These are phyloP conservation scores for Eremomyces bilateralis DNA, from an alignment of 495 filamentous ascomycete genomes.

Conservation along the genomic window DNA sequence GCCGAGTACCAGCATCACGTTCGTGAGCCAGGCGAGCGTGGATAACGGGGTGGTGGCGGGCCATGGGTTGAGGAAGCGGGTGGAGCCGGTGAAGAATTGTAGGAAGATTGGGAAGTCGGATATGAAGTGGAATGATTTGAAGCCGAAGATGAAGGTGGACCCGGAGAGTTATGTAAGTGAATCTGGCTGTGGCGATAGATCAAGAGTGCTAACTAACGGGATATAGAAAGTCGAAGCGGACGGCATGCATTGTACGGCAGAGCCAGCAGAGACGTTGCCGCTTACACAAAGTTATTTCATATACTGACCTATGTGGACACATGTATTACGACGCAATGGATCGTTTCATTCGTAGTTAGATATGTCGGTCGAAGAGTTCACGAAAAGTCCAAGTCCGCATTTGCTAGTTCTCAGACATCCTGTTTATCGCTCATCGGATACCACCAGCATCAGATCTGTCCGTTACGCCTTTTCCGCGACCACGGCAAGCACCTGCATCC, in stretches of 20 bases:
- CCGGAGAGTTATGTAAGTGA: constrained; percentile 58
- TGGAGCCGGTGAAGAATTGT: constrained; percentile 66
- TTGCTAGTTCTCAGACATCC: not conserved
- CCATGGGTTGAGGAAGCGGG: constrained; percentile 59
- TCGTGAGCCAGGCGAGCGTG: constrained; percentile 58
- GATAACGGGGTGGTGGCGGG: constrained; percentile 35
- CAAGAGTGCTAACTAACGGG: constrained; percentile 4
- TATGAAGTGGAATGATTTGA: constrained; percentile 81
- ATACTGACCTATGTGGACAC: constrained; percentile 27
- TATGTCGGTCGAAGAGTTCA: not conserved
- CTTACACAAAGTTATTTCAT: constrained; percentile 66
- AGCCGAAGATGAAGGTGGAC: constrained; percentile 86
- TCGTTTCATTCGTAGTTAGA: not conserved
- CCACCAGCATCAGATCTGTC: too few species aligned
- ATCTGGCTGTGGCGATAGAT: not conserved
- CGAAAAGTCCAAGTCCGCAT: not conserved
- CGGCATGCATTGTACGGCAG: constrained; percentile 50
- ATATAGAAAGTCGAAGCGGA: constrained; percentile 61
- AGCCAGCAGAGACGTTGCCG: constrained; percentile 50
- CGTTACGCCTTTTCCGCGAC: not conserved
- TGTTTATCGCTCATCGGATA: too few species aligned
- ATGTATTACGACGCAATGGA: not conserved
- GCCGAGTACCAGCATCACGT: constrained; percentile 54
- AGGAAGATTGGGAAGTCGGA: constrained; percentile 65
- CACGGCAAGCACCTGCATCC: too few species aligned